Evolutionary conservation across 768 basidiomycete genomes (phyloP).

Genomic region (Suillus discolor): DNA sequence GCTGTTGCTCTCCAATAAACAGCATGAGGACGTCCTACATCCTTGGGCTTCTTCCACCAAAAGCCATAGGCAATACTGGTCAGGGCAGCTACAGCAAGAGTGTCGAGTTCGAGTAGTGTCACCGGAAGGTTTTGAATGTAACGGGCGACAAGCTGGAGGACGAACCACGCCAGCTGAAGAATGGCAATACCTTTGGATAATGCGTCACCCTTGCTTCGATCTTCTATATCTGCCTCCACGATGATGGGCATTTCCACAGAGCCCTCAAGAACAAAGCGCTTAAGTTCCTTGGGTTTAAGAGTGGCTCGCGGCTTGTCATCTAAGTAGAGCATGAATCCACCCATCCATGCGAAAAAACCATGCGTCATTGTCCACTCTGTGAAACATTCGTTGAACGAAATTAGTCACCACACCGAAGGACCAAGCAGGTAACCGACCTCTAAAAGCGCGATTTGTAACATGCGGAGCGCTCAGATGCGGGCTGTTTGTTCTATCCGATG

Average conservation of each 20-base stretch:
- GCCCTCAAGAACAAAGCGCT: not conserved
- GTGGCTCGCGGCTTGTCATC: slow-evolving; percentile 3
- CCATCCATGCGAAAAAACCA: slow-evolving; percentile 23
- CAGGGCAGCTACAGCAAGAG: slow-evolving; percentile 35
- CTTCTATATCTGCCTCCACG: not conserved
- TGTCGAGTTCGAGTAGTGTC: slow-evolving; percentile 57
- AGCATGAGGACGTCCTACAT: slow-evolving; percentile 26
- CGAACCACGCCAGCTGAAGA: slow-evolving; percentile 40
- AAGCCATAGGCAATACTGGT: slow-evolving; percentile 33
- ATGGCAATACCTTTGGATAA: slow-evolving; percentile 38
- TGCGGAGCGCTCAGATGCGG: not conserved
- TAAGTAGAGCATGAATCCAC: slow-evolving; percentile 21
- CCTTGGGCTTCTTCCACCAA: slow-evolving; percentile 45
- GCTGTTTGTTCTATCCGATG: not conserved
- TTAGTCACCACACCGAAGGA: not conserved
- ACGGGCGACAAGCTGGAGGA: slow-evolving; percentile 33
- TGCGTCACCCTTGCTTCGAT: slow-evolving; percentile 23
- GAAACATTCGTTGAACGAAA: not conserved
- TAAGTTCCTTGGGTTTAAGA: not conserved
- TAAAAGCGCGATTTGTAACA: not conserved
- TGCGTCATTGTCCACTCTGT: slow-evolving; percentile 15
- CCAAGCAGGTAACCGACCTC: not conserved
- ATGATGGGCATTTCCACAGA: slow-evolving; percentile 14
- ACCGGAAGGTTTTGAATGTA: slow-evolving; percentile 26
- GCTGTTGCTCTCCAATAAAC: not conserved